These are phyloP conservation scores for Podospora appendiculata DNA, from an alignment of 495 filamentous ascomycete species.

Conservation along the genomic window DNA sequence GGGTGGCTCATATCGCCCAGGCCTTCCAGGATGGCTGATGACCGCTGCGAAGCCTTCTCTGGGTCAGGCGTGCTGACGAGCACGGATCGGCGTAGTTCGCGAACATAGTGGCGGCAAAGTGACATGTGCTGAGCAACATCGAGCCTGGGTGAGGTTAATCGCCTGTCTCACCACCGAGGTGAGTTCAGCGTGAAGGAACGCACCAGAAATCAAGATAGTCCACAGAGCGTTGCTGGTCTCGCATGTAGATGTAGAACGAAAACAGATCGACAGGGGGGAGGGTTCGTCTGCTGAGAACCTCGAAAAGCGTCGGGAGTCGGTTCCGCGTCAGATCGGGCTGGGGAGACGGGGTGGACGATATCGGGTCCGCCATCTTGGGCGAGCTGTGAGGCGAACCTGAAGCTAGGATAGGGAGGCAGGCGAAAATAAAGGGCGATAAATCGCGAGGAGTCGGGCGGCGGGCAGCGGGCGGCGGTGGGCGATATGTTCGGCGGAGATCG, in stretches of 20 bases:
- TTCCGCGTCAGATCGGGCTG: constrained; percentile 55
- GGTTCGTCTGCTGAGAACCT: constrained; percentile 87
- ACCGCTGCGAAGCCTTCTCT: constrained; percentile 77
- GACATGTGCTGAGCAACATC: constrained; percentile 99
- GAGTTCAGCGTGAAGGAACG: constrained; percentile 8
- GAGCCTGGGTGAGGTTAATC: constrained; percentile 57
- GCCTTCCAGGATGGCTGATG: constrained; percentile 69
- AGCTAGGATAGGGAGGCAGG: too few relatives aligned
- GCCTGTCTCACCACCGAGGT: too few relatives aligned
- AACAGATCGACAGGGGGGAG: constrained; percentile 91
- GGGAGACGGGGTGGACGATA: constrained; percentile 27
- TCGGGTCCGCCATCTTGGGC: constrained; percentile 30
- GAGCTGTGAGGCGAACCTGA: background rate
- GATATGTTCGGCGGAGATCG: too few relatives aligned
- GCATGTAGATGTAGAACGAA: constrained; percentile 99
- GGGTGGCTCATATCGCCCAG: constrained; percentile 59
- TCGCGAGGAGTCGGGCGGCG: background rate
- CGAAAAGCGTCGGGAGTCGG: constrained; percentile 85
- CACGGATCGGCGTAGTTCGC: constrained; percentile 87
- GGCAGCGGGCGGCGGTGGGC: too few relatives aligned
- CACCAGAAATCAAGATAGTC: constrained; percentile 99
- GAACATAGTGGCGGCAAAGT: constrained; percentile 93
- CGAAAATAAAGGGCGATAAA: background rate
- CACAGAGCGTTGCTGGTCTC: constrained; percentile 93
- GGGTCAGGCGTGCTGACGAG: constrained; percentile 87